Base-by-base conservation (phyloP, 495 filamentous ascomycete species). In the Talaromyces ruber region DNA sequence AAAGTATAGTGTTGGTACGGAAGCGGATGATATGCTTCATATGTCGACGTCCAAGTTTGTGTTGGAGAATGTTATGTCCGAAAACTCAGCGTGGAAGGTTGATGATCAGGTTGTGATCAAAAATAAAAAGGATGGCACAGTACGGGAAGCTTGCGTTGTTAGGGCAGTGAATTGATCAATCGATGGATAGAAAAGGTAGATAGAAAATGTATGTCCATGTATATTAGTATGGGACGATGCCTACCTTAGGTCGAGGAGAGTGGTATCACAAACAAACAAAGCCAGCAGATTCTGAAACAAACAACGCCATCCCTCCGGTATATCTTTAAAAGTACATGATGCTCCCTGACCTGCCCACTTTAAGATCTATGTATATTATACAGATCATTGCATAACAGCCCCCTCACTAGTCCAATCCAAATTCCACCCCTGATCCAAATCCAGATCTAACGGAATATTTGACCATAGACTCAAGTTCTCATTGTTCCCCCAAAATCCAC, bases 341-440 rank as follows among this genome's bases (percentile, higher is more conserved):
- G 21, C 12, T 6, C 30, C 30, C 30, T 32, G 30, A 32, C 9
- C 39, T 2, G 5, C 14, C 39, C 43, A 43, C 11, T 21, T n/a
- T 7, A 1, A 3, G 6, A 18, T 21, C n/a, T 21, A 18, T 47
- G 0, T 2, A 18, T 18, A 5, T 0, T 45, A 0, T 45, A n/a
- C 2, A 0, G 43, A 47, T 47, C 18, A 47, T 9, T 47, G 18
- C 16, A 47, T 47, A 47, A 22, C 18, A 21, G 8, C 43, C 43
- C n/a, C 43, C 43, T 6, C 43, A 47, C 22, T 28, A 54, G 65
- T 66, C 73, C 75, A 75, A 47, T 75, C 69, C 65, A 75, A 62
- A 57, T 71, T 71, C 75, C 74, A 77, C 39, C 75, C 75, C 55
- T 74, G 69, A 50, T 76, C 74, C 14, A 77, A 60, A 39, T 74